Conservation (phyloP, 129 eudicot genomes). For the Gnaphalium uliginosum region DNA sequence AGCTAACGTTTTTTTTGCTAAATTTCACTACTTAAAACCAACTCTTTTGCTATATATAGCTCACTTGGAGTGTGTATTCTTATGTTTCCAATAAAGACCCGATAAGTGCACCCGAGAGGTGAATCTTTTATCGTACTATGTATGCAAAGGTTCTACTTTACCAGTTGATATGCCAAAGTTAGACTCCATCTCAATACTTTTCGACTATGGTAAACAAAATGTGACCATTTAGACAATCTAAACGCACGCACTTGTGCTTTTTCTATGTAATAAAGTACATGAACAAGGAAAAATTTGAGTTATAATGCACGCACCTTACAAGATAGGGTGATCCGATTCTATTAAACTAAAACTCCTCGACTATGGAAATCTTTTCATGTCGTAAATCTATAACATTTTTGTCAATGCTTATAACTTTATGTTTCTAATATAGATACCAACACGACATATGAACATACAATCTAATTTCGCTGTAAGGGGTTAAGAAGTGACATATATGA, state of each 20-base stretch:
- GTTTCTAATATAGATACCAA: not conserved
- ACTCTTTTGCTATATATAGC: conserved; percentile 9
- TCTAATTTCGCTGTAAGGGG: not conserved
- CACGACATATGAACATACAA: too few relatives aligned
- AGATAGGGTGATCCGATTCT: not conserved
- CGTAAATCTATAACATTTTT: not conserved
- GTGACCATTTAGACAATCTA: not conserved
- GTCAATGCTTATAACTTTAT: not conserved
- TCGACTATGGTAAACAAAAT: not conserved
- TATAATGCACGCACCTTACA: not conserved
- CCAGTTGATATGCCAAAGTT: not conserved
- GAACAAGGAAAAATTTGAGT: not conserved
- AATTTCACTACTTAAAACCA: not conserved
- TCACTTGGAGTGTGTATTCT: not conserved
- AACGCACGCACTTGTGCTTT: not conserved
- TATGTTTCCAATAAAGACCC: conserved; percentile 3
- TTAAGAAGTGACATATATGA: not conserved
- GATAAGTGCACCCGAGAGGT: not conserved
- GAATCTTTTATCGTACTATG: not conserved
- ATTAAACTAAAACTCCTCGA: not conserved
- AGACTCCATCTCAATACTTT: not conserved
- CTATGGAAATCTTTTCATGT: not conserved
- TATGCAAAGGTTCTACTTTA: not conserved
- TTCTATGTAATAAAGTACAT: not conserved
- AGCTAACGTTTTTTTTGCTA: not conserved